phyloP scores from a whole-genome alignment of 148 eudicot species.

The Diospyros lotus region DNA sequence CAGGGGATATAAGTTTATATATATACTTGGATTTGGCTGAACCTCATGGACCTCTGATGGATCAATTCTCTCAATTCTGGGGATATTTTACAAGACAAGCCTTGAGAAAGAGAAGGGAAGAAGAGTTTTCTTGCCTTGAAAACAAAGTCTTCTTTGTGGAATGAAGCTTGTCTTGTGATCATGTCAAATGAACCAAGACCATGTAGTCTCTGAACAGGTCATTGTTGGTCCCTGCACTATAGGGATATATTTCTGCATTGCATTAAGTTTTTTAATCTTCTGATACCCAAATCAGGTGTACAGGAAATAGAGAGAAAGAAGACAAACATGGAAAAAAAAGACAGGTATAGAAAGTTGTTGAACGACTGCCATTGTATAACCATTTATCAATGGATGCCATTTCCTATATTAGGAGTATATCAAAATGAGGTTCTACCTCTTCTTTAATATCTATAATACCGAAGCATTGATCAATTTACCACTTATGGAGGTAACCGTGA shows the following conservation, averaged over 20 bases:
- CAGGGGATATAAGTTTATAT: background rate
- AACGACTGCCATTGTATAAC: too few species aligned
- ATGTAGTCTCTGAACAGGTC: background rate
- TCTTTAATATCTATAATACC: background rate
- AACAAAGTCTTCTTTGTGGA: background rate
- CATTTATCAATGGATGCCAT: too few species aligned
- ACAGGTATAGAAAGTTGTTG: background rate
- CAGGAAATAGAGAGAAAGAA: background rate
- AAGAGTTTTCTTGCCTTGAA: background rate
- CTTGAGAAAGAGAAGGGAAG: too few species aligned
- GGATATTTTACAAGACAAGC: background rate
- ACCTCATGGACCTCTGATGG: background rate
- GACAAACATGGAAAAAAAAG: background rate
- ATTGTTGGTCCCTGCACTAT: background rate
- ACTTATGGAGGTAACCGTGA: constrained; percentile 2
- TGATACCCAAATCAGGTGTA: constrained; percentile 8
- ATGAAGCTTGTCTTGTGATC: background rate
- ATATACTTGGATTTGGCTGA: background rate
- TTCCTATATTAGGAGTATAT: background rate
- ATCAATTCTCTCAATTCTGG: background rate
- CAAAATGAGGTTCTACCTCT: background rate
- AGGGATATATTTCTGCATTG: background rate
- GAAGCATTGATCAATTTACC: background rate
- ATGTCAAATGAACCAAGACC: background rate
- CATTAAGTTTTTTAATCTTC: background rate